phyloP scores from a whole-genome alignment of 495 filamentous ascomycete species.

The Cetradonia linearis region DNA sequence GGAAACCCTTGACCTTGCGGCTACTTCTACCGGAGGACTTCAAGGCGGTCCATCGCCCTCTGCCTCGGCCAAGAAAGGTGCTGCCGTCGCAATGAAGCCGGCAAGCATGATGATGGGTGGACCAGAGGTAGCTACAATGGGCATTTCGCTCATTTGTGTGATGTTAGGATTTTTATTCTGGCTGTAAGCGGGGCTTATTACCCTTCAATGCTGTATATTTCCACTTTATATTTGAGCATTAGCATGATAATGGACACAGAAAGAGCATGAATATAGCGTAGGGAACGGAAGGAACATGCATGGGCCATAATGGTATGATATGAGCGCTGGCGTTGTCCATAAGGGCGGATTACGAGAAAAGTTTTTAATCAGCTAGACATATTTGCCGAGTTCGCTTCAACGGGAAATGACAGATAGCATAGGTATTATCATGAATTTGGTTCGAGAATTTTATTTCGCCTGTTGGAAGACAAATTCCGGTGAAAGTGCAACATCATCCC shows the following conservation, averaged over 20 bases:
- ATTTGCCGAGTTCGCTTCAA: not conserved
- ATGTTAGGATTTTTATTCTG: constrained; percentile 46
- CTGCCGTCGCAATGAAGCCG: constrained; percentile 16
- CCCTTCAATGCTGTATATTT: constrained; percentile 2
- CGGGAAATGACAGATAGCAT: not conserved
- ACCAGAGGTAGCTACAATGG: constrained; percentile 45
- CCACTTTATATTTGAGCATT: constrained; percentile 2
- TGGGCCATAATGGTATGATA: constrained; percentile 10
- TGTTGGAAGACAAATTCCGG: too few relatives aligned
- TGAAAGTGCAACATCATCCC: too few relatives aligned
- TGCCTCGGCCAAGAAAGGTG: constrained; percentile 13
- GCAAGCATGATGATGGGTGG: constrained; percentile 28
- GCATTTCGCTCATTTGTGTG: constrained; percentile 39
- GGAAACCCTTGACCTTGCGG: constrained; percentile 32
- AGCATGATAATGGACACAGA: constrained; percentile 5
- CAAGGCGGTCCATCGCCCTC: constrained; percentile 1
- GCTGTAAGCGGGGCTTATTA: constrained; percentile 28
- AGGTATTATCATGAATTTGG: too few relatives aligned
- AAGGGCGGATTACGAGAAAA: not conserved
- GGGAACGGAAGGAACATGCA: not conserved
- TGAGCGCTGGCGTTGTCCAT: constrained; percentile 2
- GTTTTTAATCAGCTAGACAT: not conserved
- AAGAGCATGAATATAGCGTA: not conserved
- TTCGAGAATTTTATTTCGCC: too few relatives aligned
- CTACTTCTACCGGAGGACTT: constrained; percentile 22